Evolutionary conservation across 257 asterid genomes (phyloP).

Genomic region (Euphrasia confusa): DNA sequence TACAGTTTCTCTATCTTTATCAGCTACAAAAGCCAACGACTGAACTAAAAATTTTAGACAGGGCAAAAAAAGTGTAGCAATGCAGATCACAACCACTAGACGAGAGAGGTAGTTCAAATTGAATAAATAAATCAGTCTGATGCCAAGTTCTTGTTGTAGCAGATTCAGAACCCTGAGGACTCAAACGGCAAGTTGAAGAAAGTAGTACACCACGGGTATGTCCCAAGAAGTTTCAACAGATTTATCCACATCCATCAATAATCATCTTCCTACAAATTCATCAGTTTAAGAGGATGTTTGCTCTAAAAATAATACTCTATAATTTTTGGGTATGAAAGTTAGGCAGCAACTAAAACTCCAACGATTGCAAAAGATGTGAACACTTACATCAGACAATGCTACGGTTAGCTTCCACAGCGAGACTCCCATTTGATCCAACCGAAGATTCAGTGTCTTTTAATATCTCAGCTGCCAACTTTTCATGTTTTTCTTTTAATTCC

Average conservation of each 20-base stretch:
- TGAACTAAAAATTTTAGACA: not conserved
- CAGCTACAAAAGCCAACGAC: not conserved
- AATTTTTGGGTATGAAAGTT: too few species aligned
- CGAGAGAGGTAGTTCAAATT: not conserved
- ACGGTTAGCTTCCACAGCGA: not conserved
- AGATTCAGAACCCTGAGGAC: not conserved
- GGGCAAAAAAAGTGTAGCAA: not conserved
- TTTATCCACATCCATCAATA: not conserved
- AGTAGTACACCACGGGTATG: not conserved
- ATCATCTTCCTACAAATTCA: not conserved
- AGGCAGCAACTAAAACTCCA: not conserved
- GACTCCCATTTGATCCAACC: conserved; percentile 14
- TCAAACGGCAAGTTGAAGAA: not conserved
- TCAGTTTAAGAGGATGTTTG: not conserved
- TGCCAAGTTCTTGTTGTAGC: not conserved
- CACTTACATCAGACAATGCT: not conserved
- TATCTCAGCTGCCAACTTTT: conserved; percentile 23
- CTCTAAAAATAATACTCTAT: too few species aligned
- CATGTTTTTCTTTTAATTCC: conserved; percentile 5
- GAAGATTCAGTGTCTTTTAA: conserved; percentile 36
- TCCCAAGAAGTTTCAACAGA: not conserved
- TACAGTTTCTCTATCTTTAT: not conserved
- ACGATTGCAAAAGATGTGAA: too few species aligned
- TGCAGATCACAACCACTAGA: not conserved
- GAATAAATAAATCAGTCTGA: not conserved